These are phyloP conservation scores for Tolypocladium tundrense DNA, from an alignment of 2,329 filamentous ascomycete species.

Conservation along the genomic window DNA sequence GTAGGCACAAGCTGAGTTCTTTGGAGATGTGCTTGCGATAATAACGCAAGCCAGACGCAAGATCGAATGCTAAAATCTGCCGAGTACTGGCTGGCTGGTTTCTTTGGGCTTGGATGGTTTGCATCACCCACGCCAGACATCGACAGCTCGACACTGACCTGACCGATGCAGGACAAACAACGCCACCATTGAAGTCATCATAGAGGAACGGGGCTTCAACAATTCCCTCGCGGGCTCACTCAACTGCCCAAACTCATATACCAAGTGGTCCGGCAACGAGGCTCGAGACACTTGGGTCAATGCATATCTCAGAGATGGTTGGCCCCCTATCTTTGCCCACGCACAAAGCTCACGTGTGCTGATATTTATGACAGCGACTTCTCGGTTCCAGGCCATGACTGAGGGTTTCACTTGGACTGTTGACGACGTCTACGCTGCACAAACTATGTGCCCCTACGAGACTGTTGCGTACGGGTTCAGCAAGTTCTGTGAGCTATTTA, in stretches of 20 bases:
- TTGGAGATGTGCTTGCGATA: not conserved
- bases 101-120: constrained; percentile 63
- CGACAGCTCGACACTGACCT: not conserved
- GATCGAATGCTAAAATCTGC: constrained; percentile 69
- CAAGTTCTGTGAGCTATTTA: constrained; percentile 65
- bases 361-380: constrained; percentile 35
- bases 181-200: constrained; percentile 61
- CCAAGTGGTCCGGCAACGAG: constrained; percentile 38
- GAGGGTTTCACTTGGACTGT: constrained; percentile 53
- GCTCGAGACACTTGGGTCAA: constrained; percentile 49
- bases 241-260: constrained; percentile 52
- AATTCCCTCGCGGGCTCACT: constrained; percentile 61
- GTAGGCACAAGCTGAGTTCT: constrained; percentile 16
- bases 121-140: not conserved
- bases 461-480: constrained; percentile 68
- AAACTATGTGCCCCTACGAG: constrained; percentile 68
- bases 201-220: constrained; percentile 54
- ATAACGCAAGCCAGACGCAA: constrained; percentile 42
- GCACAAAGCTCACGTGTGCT: not conserved
- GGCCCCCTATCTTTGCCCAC: not conserved
- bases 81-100: constrained; percentile 69
- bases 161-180: constrained; percentile 44
- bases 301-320: constrained; percentile 53
- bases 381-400: constrained; percentile 46
- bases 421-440: constrained; percentile 54